phyloP scores from a whole-genome alignment of 345 rosid genomes.

The Rubroshorea leprosula region DNA sequence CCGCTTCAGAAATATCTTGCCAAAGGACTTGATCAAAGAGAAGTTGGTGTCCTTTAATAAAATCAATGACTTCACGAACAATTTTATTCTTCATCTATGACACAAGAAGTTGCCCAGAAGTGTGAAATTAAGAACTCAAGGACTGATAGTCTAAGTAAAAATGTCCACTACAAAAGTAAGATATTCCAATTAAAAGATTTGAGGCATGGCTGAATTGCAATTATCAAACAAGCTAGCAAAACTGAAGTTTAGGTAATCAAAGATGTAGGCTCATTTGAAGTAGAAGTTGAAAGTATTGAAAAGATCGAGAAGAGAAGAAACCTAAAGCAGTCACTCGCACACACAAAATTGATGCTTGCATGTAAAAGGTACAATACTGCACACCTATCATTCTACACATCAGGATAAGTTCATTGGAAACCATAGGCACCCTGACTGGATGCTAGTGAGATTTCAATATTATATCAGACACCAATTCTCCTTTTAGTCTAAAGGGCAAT shows the following conservation, averaged over 20 bases:
- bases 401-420: no score
- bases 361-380: not conserved
- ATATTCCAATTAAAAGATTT: not conserved
- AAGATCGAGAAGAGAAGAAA: no score
- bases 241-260: not conserved
- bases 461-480: no score
- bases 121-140: not conserved
- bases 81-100: slow-evolving; percentile 80
- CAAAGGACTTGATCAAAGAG: slow-evolving; percentile 83
- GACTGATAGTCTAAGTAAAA: not conserved
- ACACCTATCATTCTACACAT: no score
- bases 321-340: no score
- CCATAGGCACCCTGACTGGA: no score
- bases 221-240: slow-evolving; percentile 4
- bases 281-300: no score
- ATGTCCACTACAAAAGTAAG: not conserved
- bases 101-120: slow-evolving; percentile 12
- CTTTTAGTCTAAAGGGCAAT: no score
- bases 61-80: slow-evolving; percentile 75
- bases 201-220: not conserved
- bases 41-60: slow-evolving; percentile 71
- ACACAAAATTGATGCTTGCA: not conserved
- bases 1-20: slow-evolving; percentile 54
- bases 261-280: not conserved
- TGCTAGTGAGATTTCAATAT: no score